phyloP scores from a whole-genome alignment of 2,329 filamentous ascomycete genomes.

The Teratosphaeria destructans region DNA sequence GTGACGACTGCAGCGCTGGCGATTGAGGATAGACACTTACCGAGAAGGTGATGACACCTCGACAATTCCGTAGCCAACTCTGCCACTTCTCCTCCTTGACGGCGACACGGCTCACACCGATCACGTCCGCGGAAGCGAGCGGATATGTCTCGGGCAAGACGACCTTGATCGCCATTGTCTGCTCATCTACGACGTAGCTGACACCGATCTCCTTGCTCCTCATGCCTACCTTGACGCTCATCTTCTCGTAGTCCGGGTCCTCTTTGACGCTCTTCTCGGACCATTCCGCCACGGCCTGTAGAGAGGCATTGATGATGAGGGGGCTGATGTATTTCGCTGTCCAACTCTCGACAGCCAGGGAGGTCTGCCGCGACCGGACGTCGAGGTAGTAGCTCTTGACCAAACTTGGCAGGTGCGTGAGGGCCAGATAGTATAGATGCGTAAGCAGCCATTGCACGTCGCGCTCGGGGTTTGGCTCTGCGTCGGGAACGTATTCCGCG shows the following conservation, averaged over 20 bases:
- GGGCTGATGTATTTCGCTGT: slow-evolving; percentile 72
- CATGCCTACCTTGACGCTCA: slow-evolving; percentile 60
- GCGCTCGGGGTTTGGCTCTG: slow-evolving; percentile 52
- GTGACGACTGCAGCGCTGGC: neutral
- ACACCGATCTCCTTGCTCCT: slow-evolving; percentile 68
- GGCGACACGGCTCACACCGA: slow-evolving; percentile 70
- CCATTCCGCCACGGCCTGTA: slow-evolving; percentile 62
- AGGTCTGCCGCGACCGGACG: slow-evolving; percentile 68
- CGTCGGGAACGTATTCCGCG: slow-evolving; percentile 48
- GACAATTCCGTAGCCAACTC: slow-evolving; percentile 76
- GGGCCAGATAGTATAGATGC: slow-evolving; percentile 72
- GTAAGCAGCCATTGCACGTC: slow-evolving; percentile 76
- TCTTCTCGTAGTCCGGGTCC: slow-evolving; percentile 40
- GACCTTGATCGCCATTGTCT: slow-evolving; percentile 72
- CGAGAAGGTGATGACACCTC: slow-evolving; percentile 87
- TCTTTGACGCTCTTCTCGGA: slow-evolving; percentile 31
- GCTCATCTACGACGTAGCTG: slow-evolving; percentile 79
- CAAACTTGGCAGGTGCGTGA: slow-evolving; percentile 66
- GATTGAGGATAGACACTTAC: slow-evolving; percentile 28
- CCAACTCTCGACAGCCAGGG: slow-evolving; percentile 70
- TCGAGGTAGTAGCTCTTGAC: slow-evolving; percentile 79
- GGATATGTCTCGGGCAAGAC: slow-evolving; percentile 73
- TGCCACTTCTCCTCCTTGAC: slow-evolving; percentile 90
- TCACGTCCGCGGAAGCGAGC: slow-evolving; percentile 65
- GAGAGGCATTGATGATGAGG: slow-evolving; percentile 53